phyloP scores from a whole-genome alignment of 495 filamentous ascomycete species.

The Rostrohypoxylon terebratum region DNA sequence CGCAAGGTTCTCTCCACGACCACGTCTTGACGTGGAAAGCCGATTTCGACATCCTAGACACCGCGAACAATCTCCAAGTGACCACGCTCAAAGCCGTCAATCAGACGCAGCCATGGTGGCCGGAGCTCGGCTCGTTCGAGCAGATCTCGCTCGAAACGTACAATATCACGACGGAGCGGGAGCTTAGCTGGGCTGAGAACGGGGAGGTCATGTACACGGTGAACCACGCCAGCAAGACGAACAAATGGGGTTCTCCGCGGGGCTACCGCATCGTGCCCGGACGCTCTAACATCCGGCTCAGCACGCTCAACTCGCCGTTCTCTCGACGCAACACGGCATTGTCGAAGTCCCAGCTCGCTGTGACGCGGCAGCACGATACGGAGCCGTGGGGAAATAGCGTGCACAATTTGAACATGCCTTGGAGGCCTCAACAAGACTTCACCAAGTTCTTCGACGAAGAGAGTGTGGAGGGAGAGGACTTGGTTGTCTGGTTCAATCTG shows the following conservation, averaged over 20 bases:
- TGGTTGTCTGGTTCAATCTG: constrained; percentile 64
- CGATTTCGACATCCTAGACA: constrained; percentile 65
- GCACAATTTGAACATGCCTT: constrained; percentile 60
- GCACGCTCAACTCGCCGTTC: constrained; percentile 60
- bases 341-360: constrained; percentile 62
- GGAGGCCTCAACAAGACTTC: constrained; percentile 66
- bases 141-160: constrained; percentile 60
- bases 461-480: constrained; percentile 62
- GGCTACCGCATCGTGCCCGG: constrained; percentile 66
- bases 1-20: constrained; percentile 63
- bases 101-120: constrained; percentile 63
- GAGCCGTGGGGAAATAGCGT: constrained; percentile 63
- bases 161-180: constrained; percentile 56
- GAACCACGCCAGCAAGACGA: constrained; percentile 59
- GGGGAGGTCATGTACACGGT: constrained; percentile 60
- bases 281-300: constrained; percentile 59
- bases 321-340: constrained; percentile 58
- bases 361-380: constrained; percentile 64
- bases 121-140: constrained; percentile 57
- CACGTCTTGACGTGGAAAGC: constrained; percentile 67
- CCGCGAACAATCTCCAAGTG: constrained; percentile 60
- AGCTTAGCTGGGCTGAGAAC: constrained; percentile 63
- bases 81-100: constrained; percentile 56
- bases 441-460: constrained; percentile 66
- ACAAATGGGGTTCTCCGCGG: constrained; percentile 63